Conservation (phyloP, 2,329 filamentous ascomycete genomes). For the Ophiocordyceps camponoti-rufipedis region DNA sequence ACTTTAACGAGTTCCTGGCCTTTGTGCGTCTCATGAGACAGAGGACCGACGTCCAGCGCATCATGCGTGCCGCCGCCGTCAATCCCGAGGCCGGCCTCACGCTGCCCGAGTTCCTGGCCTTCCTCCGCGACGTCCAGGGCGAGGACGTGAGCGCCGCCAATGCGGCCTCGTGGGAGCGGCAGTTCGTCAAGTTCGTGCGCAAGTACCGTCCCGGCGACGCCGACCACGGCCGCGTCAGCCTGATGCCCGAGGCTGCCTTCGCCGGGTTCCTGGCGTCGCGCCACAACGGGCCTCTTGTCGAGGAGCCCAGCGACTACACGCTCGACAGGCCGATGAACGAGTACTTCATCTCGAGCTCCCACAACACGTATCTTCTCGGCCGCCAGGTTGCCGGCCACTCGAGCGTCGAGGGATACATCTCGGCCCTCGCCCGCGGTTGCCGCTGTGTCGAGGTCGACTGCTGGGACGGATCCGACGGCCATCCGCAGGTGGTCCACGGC, state of each 20-base stretch:
- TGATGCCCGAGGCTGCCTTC: slow-evolving; percentile 66
- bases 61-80: slow-evolving; percentile 46
- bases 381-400: slow-evolving; percentile 80
- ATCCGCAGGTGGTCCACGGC: slow-evolving; percentile 82
- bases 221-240: slow-evolving; percentile 23
- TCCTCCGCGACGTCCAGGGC: slow-evolving; percentile 55
- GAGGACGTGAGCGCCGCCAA: slow-evolving; percentile 52
- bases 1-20: slow-evolving; percentile 63
- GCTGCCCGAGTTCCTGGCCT: slow-evolving; percentile 53
- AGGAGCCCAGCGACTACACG: slow-evolving; percentile 38
- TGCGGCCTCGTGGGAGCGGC: slow-evolving; percentile 45
- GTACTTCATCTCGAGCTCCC: slow-evolving; percentile 95
- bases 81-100: slow-evolving; percentile 48
- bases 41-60: slow-evolving; percentile 58
- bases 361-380: slow-evolving; percentile 92
- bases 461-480: slow-evolving; percentile 82
- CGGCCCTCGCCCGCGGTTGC: slow-evolving; percentile 71
- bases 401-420: slow-evolving; percentile 89
- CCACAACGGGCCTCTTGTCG: slow-evolving; percentile 49
- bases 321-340: slow-evolving; percentile 82
- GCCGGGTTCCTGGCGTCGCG: slow-evolving; percentile 59
- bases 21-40: slow-evolving; percentile 75
- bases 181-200: slow-evolving; percentile 54
- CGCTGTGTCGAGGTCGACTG: slow-evolving; percentile 95
- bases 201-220: slow-evolving; percentile 31